Conservation (phyloP, 1,284 basidiomycete genomes). For the Rugosomyces carneus region DNA sequence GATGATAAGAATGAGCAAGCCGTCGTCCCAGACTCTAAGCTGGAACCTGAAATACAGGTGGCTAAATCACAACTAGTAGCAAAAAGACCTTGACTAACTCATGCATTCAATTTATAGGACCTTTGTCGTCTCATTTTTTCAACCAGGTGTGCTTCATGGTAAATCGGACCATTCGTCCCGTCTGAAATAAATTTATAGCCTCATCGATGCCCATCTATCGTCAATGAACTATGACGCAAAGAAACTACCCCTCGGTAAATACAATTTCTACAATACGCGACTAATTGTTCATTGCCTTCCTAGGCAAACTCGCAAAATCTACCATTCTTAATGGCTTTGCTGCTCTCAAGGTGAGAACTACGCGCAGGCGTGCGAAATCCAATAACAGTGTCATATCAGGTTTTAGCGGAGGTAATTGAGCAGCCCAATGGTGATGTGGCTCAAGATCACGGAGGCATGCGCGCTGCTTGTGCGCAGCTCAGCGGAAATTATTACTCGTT, state of each 20-base stretch:
- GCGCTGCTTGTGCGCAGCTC: slow-evolving; percentile 38
- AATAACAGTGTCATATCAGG: slow-evolving; percentile 23
- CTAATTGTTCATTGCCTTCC: slow-evolving; percentile 1
- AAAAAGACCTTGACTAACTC: neutral
- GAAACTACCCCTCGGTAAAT: slow-evolving; percentile 55
- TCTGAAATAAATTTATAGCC: slow-evolving; percentile 23
- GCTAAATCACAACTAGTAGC: neutral
- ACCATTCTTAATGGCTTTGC: slow-evolving; percentile 54
- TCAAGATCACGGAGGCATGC: slow-evolving; percentile 30
- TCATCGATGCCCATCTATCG: slow-evolving; percentile 53
- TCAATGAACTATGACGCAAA: slow-evolving; percentile 69
- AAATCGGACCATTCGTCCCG: no score
- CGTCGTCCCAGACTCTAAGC: slow-evolving; percentile 40
- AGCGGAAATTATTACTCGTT: slow-evolving; percentile 58
- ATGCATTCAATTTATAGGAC: slow-evolving; percentile 23
- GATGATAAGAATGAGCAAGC: slow-evolving; percentile 38
- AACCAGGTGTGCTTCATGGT: slow-evolving; percentile 29
- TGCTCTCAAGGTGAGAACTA: slow-evolving; percentile 42
- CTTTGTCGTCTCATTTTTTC: slow-evolving; percentile 56
- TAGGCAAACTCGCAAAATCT: slow-evolving; percentile 51
- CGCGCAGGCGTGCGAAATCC: neutral
- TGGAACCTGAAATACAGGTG: slow-evolving; percentile 45
- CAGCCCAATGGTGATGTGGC: slow-evolving; percentile 38
- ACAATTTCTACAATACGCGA: neutral
- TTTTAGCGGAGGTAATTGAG: slow-evolving; percentile 47